Conservation (phyloP, 164 flowering plant species). For the Houttuynia cordata region DNA sequence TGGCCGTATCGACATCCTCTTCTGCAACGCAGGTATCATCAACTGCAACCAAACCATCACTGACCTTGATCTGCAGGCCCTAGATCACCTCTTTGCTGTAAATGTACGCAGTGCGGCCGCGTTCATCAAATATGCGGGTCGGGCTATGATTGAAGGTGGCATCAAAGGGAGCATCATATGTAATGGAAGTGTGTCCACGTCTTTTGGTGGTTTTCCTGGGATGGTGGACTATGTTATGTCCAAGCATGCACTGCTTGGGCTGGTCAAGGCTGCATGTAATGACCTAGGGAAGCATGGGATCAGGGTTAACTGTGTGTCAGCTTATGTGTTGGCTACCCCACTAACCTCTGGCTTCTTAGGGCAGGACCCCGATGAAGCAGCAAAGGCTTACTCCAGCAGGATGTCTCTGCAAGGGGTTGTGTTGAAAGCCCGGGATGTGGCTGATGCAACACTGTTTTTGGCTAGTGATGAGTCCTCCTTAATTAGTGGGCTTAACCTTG, state of each 20-base stretch:
- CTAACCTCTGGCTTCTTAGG: not conserved
- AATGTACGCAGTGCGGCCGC: conserved; percentile 21
- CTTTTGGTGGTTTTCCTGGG: conserved; percentile 12
- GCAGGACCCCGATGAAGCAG: not conserved
- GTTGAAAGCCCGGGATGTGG: conserved; percentile 5
- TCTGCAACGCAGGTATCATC: conserved; percentile 37
- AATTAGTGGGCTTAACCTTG: conserved; percentile 9
- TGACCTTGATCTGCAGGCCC: no score
- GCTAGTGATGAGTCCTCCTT: no score
- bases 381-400: no score
- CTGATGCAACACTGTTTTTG: conserved; percentile 6
- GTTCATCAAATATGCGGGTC: conserved; percentile 31
- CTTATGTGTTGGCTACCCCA: not conserved
- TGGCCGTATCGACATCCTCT: no score
- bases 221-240: not conserved
- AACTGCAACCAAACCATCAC: conserved; percentile 15
- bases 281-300: no score
- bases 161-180: conserved; percentile 24
- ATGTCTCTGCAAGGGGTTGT: not conserved
- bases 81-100: conserved; percentile 15
- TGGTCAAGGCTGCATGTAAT: not conserved
- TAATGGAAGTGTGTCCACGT: no score
- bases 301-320: not conserved
- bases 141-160: conserved; percentile 27
- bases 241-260: not conserved